Evolutionary conservation across 78 protist species (phyloP), one percentile per base, ranked within the genome.

Genomic region (Emiliania huxleyi): DNA sequence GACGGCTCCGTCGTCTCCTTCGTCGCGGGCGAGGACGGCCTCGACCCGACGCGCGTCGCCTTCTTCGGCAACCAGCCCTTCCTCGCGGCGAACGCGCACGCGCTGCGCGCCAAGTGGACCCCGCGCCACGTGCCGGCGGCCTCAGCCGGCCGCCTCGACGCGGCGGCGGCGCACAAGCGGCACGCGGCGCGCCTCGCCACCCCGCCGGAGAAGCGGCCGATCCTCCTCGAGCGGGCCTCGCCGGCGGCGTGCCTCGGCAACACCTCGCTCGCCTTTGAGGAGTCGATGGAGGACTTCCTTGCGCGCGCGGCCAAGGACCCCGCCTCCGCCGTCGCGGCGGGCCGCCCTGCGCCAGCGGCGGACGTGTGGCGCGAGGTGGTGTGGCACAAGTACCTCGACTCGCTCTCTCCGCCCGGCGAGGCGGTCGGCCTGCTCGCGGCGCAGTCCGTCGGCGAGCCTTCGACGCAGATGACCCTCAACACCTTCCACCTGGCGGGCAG

Each of bases 381-480:
- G 94, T 44, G 71, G 84, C 43, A 95, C 46, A 96, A 97, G 87
- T 98, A 97, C 94, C 43, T 87, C 69, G 89, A 73, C 45, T 35
- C 94, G 23, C 84, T 97, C 26, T 94, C 87, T n/a, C 93, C 95
- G 62, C 98, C 99, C 4, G 99, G 98, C 38, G 99, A 98, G 85
- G 37, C 96, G 5, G 99, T 98, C 25, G 99, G 99, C 15, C 85
- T 98, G 49, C 40, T 98, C 3, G 99, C 99, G 12, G 99, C 97
- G 19, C 99, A 99, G 94, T 95, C 98, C 8, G 95, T 99, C 71
- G 99, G 99, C 35, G 99, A 98, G 83, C 99, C 99, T 37, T 97
- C 99, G 37, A 98, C 99, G 26, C 99, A 98, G 94, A 98, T 98
- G 99, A 98, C 99, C 1, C 93, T 98, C 73, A 98, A 98, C 95